Base-by-base conservation (phyloP, 306 rosid species). In the Trifolium fragiferum region DNA sequence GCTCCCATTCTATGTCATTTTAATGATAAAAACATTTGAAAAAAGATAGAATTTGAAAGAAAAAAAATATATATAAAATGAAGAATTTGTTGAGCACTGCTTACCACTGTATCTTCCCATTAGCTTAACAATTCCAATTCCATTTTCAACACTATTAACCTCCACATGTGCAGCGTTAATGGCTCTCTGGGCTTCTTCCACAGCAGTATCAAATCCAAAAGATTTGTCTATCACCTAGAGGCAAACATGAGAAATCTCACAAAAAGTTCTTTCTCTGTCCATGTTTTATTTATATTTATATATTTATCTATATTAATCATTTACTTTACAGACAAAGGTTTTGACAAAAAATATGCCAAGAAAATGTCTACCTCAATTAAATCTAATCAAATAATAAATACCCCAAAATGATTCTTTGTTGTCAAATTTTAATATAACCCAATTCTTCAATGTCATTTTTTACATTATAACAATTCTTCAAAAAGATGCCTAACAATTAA, bases 161-260 rank as follows among this genome's bases (percentile, higher is more conserved):
- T 93, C 98, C 35, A 93, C 96, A 70, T 93, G 98, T 51, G 98
- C 97, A 69, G 98, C 98, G 21, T 90, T 83, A 55, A 93, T 91
- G 66, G 98, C 98, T 79, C 98, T 86, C 75, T 91, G 98, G 64
- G 98, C 97, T 91, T 93, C 98, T 87, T 93, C 96, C 74, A 91
- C 98, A 60, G 97, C 97, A 74, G 97, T 91, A 75, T 93, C 98
- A 79, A 93, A 93, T 68, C 98, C 98, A 88, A 93, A 93, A 75
- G 98, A 91, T 82, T 83, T 93, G 89, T 93, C 98, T 82, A 93
- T 93, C 74, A 93, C 98, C 98, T 93, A 75, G 73, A 81, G 37
- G 70, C 76, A 82, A 83, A 67, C 72, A 71, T 72, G 82, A 21
- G 76, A 59, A 60, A 78, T 63, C 76, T 50, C 60, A 43, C 37